Conservation (phyloP, 768 basidiomycete species). For the Lactarius indigo region DNA sequence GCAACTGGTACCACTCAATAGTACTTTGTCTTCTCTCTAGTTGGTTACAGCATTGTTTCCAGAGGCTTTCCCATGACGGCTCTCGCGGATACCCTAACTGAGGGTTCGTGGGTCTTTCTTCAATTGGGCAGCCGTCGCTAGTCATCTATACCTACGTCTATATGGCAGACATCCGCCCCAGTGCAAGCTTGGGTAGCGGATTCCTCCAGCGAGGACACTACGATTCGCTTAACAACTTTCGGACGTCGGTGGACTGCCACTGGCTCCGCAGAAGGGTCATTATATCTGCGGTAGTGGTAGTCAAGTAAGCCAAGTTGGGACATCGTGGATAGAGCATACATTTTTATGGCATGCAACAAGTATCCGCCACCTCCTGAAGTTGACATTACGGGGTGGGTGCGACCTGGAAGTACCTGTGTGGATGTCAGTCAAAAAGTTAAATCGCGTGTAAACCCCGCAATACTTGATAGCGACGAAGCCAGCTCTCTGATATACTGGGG, state of each 20-base stretch:
- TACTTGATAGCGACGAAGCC: slow-evolving; percentile 86
- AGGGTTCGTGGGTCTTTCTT: background rate
- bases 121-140: background rate
- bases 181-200: background rate
- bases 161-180: background rate
- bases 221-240: slow-evolving; percentile 29
- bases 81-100: background rate
- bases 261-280: slow-evolving; percentile 60
- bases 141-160: background rate
- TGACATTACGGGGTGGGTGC: slow-evolving; percentile 94
- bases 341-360: slow-evolving; percentile 80
- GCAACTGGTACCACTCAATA: background rate
- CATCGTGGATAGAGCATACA: slow-evolving; percentile 46
- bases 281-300: slow-evolving; percentile 36
- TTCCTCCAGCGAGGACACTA: background rate
- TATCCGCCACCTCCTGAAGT: slow-evolving; percentile 88
- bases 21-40: slow-evolving; percentile 33
- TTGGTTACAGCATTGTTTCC: slow-evolving; percentile 61
- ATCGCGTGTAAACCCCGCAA: background rate
- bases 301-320: background rate
- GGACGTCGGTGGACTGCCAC: slow-evolving; percentile 46
- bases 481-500: slow-evolving; percentile 79
- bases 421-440: background rate
- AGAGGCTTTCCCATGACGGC: slow-evolving; percentile 34
- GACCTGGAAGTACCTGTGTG: slow-evolving; percentile 76